Conservation (phyloP, 2,329 filamentous ascomycete species). For the Fusarium cyanostomum region DNA sequence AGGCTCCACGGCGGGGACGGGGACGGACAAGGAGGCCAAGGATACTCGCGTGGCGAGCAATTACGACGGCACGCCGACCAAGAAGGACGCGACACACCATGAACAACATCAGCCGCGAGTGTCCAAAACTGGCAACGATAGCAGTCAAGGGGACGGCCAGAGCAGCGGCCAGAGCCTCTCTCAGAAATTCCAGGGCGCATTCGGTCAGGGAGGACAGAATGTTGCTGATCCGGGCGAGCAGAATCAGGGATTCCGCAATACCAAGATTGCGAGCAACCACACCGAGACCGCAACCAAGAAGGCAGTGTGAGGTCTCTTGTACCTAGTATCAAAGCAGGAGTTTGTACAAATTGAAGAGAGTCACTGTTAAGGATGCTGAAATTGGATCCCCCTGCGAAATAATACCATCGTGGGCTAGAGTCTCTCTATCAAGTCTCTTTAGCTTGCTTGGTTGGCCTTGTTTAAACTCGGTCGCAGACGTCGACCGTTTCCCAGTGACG, state of each 20-base stretch:
- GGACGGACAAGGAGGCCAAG: slow-evolving; percentile 21
- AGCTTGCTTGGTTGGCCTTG: neutral
- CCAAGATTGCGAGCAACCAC: slow-evolving; percentile 27
- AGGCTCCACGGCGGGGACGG: slow-evolving; percentile 21
- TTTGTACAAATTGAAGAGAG: slow-evolving; percentile 10
- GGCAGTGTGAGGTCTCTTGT: neutral
- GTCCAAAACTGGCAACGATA: neutral
- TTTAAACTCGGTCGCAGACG: neutral
- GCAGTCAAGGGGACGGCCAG: neutral
- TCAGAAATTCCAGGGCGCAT: slow-evolving; percentile 5
- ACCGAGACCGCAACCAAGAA: slow-evolving; percentile 25
- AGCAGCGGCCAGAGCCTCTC: neutral
- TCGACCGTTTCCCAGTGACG: neutral
- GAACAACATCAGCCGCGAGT: slow-evolving; percentile 21
- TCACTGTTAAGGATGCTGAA: slow-evolving; percentile 12
- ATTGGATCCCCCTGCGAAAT: slow-evolving; percentile 8
- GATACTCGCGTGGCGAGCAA: slow-evolving; percentile 33
- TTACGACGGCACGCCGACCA: slow-evolving; percentile 22
- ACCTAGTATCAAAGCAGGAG: slow-evolving; percentile 15
- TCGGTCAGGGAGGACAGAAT: slow-evolving; percentile 21
- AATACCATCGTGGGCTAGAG: neutral
- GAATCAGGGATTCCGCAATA: slow-evolving; percentile 18
- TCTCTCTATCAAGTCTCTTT: neutral
- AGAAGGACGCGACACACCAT: slow-evolving; percentile 18
- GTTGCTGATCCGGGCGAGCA: slow-evolving; percentile 14